Conservation (phyloP, 139 green algal species). For the Chlamydomonas asymmetrica region DNA sequence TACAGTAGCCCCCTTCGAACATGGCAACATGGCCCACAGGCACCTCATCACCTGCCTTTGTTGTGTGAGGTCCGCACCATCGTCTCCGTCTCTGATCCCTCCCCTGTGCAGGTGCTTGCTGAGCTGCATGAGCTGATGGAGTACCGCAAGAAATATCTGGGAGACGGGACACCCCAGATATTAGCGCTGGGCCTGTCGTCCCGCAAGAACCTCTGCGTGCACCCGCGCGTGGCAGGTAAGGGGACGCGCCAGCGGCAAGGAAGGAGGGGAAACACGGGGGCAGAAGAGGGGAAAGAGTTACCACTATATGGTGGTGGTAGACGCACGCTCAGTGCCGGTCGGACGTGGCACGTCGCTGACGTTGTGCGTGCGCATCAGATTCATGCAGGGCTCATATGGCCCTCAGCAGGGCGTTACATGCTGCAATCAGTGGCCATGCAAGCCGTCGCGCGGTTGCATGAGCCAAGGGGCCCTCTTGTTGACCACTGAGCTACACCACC, state of each 20-base stretch:
- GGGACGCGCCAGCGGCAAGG: too few relatives aligned
- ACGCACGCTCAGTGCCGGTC: too few relatives aligned
- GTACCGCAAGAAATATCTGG: slow-evolving; percentile 78
- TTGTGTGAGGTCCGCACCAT: not conserved
- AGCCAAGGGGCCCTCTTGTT: too few relatives aligned
- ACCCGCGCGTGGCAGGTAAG: slow-evolving; percentile 77
- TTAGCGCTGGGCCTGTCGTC: slow-evolving; percentile 91
- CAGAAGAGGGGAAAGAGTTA: too few relatives aligned
- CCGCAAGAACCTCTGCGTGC: slow-evolving; percentile 98
- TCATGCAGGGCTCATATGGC: not conserved
- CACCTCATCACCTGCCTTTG: not conserved
- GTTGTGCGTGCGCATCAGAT: too few relatives aligned
- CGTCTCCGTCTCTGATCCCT: not conserved
- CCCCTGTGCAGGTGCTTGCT: slow-evolving; percentile 78
- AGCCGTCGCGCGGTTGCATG: too few relatives aligned
- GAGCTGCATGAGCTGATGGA: slow-evolving; percentile 86
- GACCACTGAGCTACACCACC: too few relatives aligned
- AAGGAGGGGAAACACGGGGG: too few relatives aligned
- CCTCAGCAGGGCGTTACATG: not conserved
- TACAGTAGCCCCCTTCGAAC: too few relatives aligned
- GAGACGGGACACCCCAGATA: slow-evolving; percentile 60
- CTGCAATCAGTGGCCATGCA: not conserved
- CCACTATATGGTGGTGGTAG: too few relatives aligned
- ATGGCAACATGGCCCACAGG: too few relatives aligned
- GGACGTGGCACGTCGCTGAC: too few relatives aligned